Conservation (phyloP, 108 stramenopile genomes). For the Cyclotella baltica region DNA sequence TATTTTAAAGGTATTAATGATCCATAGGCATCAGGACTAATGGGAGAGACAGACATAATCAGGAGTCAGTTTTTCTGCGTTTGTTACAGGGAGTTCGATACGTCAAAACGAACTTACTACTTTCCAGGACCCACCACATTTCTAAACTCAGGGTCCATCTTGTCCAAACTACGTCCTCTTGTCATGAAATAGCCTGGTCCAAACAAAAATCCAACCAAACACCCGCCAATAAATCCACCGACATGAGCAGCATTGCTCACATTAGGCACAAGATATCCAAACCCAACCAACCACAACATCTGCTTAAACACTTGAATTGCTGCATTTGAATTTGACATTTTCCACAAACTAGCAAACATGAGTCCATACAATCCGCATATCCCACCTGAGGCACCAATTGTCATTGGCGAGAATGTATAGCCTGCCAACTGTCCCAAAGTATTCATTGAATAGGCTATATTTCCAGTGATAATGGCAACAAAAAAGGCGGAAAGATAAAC, state of each 20-base stretch:
- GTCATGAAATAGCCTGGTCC: slow-evolving; percentile 68
- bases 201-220: slow-evolving; percentile 62
- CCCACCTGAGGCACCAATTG: slow-evolving; percentile 79
- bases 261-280: slow-evolving; percentile 59
- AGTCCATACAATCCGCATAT: slow-evolving; percentile 83
- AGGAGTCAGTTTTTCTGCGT: too few relatives aligned
- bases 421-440: slow-evolving; percentile 38
- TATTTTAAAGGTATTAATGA: slow-evolving; percentile 32
- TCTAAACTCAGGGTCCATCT: slow-evolving; percentile 63
- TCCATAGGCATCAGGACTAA: slow-evolving; percentile 3
- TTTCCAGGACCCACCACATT: slow-evolving; percentile 74
- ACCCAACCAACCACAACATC: slow-evolving; percentile 61
- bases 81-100: background rate
- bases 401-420: slow-evolving; percentile 38
- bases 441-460: slow-evolving; percentile 57
- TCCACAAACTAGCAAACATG: slow-evolving; percentile 64
- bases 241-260: slow-evolving; percentile 76
- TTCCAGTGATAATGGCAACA: slow-evolving; percentile 67
- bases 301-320: slow-evolving; percentile 56
- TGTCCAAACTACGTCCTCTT: slow-evolving; percentile 64
- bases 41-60: background rate
- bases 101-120: slow-evolving; percentile 1
- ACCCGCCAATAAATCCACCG: slow-evolving; percentile 81
- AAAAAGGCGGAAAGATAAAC: slow-evolving; percentile 78
- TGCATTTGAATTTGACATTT: slow-evolving; percentile 66